Conservation (phyloP, 768 basidiomycete genomes). For the Lentinula edodes region DNA sequence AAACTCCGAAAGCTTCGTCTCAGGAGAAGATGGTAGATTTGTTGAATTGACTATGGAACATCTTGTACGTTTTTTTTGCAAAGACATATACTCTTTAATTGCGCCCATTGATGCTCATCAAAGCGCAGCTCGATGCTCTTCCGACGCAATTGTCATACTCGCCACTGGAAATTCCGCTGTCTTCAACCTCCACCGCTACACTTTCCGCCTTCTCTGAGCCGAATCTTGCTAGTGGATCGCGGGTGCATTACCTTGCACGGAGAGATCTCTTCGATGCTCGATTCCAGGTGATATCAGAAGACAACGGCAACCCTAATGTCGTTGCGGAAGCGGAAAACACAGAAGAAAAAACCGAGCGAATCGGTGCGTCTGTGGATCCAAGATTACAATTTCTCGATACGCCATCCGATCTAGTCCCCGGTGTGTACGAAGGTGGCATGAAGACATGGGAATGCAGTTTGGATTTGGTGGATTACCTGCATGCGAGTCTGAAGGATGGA, state of each 20-base stretch:
- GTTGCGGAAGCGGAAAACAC: conserved; percentile 22
- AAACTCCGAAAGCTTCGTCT: no score
- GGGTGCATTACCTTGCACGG: conserved; percentile 43
- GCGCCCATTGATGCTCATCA: background rate
- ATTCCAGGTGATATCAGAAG: conserved; percentile 82
- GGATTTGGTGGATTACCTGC: conserved; percentile 73
- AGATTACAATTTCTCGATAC: conserved; percentile 68
- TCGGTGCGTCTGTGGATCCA: conserved; percentile 14
- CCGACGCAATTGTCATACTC: background rate
- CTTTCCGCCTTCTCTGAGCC: no score
- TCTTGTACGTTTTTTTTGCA: background rate
- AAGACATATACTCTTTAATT: background rate
- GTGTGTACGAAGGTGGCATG: conserved; percentile 91
- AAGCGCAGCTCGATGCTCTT: background rate
- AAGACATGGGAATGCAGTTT: conserved; percentile 98
- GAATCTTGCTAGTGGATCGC: background rate
- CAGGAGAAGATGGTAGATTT: background rate
- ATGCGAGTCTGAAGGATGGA: conserved; percentile 21
- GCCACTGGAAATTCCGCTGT: background rate
- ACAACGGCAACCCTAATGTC: conserved; percentile 10
- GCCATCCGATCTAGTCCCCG: conserved; percentile 85
- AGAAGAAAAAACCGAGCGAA: conserved; percentile 10
- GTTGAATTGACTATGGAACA: background rate
- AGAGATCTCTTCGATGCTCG: conserved; percentile 93
- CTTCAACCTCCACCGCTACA: background rate